These are phyloP conservation scores for Bretschneidera sinensis DNA, from an alignment of 345 rosid species.

Conservation along the genomic window DNA sequence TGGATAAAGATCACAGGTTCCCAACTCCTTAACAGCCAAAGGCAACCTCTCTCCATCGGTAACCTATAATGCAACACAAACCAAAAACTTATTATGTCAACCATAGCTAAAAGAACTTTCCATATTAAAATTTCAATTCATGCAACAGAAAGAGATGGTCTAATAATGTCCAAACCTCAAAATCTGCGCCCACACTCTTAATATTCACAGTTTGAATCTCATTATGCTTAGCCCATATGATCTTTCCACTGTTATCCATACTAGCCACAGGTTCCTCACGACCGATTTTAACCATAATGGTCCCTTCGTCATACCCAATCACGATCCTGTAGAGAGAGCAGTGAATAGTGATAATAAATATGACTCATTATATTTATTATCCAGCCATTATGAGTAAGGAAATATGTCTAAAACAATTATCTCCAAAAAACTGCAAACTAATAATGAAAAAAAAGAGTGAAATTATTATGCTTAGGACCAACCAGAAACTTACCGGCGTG, in stretches of 20 bases:
- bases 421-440: background rate
- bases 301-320: constrained; percentile 99
- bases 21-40: constrained; percentile 94
- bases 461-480: background rate
- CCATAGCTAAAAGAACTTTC: constrained; percentile 15
- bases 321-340: constrained; percentile 56
- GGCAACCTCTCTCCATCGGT: constrained; percentile 99
- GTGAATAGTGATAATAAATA: no score
- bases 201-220: constrained; percentile 98
- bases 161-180: constrained; percentile 58
- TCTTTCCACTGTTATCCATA: constrained; percentile 98
- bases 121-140: background rate
- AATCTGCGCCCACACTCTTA: constrained; percentile 94
- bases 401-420: no score
- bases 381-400: no score
- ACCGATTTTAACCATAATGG: constrained; percentile 98
- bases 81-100: constrained; percentile 11
- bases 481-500: constrained; percentile 66
- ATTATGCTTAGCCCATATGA: constrained; percentile 99
- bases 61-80: constrained; percentile 42
- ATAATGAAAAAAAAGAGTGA: background rate
- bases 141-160: constrained; percentile 9
- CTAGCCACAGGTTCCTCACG: constrained; percentile 98
- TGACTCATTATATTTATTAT: no score
- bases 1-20: constrained; percentile 99